Percentiles rank a stretch among this genome's conserved stretches.
These are phyloP conservation scores for Cochlearia excelsa DNA, from an alignment of 345 rosid species.

Conservation along the genomic window DNA sequence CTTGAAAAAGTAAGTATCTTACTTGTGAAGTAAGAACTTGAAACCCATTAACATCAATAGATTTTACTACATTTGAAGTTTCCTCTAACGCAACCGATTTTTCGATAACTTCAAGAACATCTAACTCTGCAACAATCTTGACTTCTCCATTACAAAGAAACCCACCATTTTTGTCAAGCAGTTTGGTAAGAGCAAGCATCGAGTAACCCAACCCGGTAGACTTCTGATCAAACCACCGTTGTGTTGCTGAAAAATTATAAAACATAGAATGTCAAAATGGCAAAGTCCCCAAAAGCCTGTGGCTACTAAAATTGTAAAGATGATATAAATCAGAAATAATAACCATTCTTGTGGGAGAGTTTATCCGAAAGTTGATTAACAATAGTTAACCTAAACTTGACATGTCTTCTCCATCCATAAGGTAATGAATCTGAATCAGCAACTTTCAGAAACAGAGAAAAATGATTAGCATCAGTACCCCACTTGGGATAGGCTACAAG, in stretches of 20 bases:
- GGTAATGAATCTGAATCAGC: constrained; percentile 58
- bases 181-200: not conserved
- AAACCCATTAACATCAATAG: not conserved
- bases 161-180: not conserved
- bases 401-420: constrained; percentile 72
- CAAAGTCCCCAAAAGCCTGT: too few species aligned
- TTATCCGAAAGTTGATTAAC: constrained; percentile 39
- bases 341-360: not conserved
- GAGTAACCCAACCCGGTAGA: not conserved
- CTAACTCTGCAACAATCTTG: not conserved
- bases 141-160: not conserved
- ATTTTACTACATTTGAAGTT: not conserved
- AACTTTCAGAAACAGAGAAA: constrained; percentile 70
- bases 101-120: constrained; percentile 9
- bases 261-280: too few species aligned
- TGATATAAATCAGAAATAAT: too few species aligned
- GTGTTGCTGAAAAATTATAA: not conserved
- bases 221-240: not conserved
- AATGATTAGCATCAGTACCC: constrained; percentile 71
- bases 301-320: too few species aligned
- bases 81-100: not conserved
- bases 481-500: constrained; percentile 57
- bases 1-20: too few species aligned
- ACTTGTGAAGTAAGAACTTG: constrained; percentile 8
- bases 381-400: constrained; percentile 54